Conservation (phyloP, 2,329 filamentous ascomycete species). For the Diaporthe destruens region DNA sequence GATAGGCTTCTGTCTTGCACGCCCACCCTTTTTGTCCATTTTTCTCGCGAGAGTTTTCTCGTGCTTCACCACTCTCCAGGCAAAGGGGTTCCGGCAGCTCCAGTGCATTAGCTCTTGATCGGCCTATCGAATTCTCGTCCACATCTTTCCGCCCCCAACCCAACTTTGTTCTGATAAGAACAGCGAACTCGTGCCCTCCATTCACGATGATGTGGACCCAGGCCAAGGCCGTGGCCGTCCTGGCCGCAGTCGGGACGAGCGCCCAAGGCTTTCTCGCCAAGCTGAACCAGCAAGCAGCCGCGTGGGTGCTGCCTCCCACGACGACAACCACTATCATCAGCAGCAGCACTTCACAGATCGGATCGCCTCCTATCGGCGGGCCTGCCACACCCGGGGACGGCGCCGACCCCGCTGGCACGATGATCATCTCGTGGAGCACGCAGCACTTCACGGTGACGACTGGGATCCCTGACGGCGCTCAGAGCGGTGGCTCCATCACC, state of each 20-base stretch:
- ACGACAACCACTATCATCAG: background rate
- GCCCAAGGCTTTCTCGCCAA: conserved; percentile 20
- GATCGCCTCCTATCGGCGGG: background rate
- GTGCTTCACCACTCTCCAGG: background rate
- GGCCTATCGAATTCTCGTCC: too few species aligned
- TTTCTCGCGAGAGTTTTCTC: background rate
- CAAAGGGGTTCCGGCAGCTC: background rate
- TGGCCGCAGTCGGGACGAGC: conserved; percentile 12
- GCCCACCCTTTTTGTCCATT: background rate
- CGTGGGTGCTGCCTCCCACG: background rate
- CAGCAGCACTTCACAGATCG: background rate
- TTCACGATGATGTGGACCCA: conserved; percentile 13
- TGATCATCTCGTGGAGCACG: conserved; percentile 7
- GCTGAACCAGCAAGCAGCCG: background rate
- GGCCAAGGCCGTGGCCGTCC: conserved; percentile 10
- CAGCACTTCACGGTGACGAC: conserved; percentile 23
- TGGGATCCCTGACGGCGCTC: background rate
- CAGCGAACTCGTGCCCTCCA: too few species aligned
- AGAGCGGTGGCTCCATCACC: background rate
- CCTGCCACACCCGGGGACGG: background rate
- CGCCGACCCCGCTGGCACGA: background rate
- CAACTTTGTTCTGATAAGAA: background rate
- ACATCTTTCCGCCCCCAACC: too few species aligned
- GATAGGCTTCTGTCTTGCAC: background rate
- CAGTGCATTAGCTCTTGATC: background rate